Base-by-base conservation (phyloP, 192 early-diverging fungal genomes). In the Allomyces javanicus region DNA sequence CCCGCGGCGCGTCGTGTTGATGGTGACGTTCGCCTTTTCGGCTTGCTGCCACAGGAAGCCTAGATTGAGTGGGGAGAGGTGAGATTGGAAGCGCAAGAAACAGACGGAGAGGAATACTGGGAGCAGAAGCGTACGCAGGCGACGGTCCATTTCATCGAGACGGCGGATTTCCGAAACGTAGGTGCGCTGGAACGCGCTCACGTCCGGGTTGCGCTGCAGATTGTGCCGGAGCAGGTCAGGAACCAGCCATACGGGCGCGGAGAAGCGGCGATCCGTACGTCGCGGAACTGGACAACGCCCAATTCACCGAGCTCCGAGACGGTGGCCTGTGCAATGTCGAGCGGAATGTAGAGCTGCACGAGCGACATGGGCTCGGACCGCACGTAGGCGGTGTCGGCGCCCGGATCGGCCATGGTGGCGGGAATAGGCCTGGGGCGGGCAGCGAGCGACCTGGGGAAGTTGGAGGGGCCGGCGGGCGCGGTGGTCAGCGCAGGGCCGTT, bases 61-160 rank as follows among this genome's bases (percentile, higher is more conserved):
- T 92, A 7, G 0, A 40, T 40, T 40, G 33, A 40, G 7, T 7
- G 2, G 3, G 33, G 33, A 40, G 33, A 27, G 1, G 33, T 40
- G 33, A 40, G 33, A 40, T 40, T 40, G 33, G 4, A 7, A 9
- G 10, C n/a, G 5, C 1, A 66, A 61, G 22, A 24, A 10, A 65
- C 6, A 23, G 50, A 22, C 21, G 3, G 23, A 24, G 5, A 64
- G n/a, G n/a, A 5, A 9, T 7, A 40, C 5, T 40, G 33, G 33
- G 23, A 1, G 19, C 21, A 21, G 50, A 58, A 19, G 76, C 85
- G 77, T 80, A 89, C 96, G 89, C 63, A 93, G 78, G 68, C 89
- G 90, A 66, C 96, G 86, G 74, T 97, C 93, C 84, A 99, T 89
- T 74, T 99, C 96, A 72, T 99, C 93, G 27, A 94, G 82, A 50